Conservation (phyloP, 73 alveolate genomes). For the Paramecium primaurelia region DNA sequence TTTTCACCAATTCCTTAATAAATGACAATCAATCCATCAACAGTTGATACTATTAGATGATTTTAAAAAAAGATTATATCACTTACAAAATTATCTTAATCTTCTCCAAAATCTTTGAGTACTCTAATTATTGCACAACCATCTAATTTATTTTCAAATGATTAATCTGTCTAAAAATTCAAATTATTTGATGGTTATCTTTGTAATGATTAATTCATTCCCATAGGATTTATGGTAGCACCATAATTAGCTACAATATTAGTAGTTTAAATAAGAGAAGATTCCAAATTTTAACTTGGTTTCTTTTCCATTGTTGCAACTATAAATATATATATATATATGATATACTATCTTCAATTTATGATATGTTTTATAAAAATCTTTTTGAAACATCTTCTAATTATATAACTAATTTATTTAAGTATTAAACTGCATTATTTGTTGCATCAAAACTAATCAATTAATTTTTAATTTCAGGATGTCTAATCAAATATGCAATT, state of each 20-base stretch:
- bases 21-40: not conserved
- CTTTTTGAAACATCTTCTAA: not conserved
- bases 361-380: not conserved
- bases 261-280: not conserved
- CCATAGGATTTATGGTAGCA: not conserved
- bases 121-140: not conserved
- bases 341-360: not conserved
- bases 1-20: not conserved
- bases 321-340: not conserved
- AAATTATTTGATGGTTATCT: not conserved
- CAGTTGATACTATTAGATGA: not conserved
- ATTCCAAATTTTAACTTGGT: not conserved
- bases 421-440: not conserved
- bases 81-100: not conserved
- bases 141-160: not conserved
- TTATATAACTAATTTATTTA: not conserved
- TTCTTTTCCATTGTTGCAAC: not conserved
- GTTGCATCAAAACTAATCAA: not conserved
- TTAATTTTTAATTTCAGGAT: not conserved
- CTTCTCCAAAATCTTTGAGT: not conserved
- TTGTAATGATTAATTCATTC: not conserved
- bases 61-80: not conserved
- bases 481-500: not conserved
- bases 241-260: not conserved
- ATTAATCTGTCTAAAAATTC: not conserved